Conservation (phyloP, 768 basidiomycete species). For the Hericium erinaceus region DNA sequence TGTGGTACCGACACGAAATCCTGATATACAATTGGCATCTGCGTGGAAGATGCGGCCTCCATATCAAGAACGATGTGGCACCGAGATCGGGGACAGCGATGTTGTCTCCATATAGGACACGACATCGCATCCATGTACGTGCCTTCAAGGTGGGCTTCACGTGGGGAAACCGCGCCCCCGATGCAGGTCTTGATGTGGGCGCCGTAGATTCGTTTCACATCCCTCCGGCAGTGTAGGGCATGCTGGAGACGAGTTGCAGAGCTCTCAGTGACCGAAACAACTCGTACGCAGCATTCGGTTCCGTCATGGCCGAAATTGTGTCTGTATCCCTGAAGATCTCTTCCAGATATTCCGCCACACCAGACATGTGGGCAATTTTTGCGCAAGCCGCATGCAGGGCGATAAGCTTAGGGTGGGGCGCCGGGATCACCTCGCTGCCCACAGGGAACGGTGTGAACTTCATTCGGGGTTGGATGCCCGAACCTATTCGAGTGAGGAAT, state of each 20-base stretch:
- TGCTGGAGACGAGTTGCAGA: neutral
- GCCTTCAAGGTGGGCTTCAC: too few species aligned
- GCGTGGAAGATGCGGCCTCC: too few species aligned
- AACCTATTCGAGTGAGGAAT: neutral
- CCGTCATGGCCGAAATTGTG: constrained; percentile 1
- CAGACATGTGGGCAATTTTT: constrained; percentile 7
- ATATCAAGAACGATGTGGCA: too few species aligned
- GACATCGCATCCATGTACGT: too few species aligned
- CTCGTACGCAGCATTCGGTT: constrained; percentile 9
- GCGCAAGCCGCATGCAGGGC: constrained; percentile 7
- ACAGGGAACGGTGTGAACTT: neutral
- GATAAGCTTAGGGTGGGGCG: constrained; percentile 2
- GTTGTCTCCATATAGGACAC: too few species aligned
- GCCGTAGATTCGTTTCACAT: too few species aligned
- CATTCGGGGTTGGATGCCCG: neutral
- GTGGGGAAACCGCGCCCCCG: too few species aligned
- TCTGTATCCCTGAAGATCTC: constrained; percentile 5
- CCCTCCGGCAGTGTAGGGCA: too few species aligned
- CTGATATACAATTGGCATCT: too few species aligned
- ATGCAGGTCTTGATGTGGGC: too few species aligned
- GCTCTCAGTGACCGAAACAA: constrained; percentile 3
- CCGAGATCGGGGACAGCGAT: too few species aligned
- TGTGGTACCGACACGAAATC: too few species aligned
- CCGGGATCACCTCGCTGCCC: neutral
- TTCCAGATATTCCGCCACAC: constrained; percentile 1